Evolutionary conservation across 1,284 basidiomycete species (phyloP), one percentile per base, ranked within the genome.

Genomic region (Apiotrichum siamense): DNA sequence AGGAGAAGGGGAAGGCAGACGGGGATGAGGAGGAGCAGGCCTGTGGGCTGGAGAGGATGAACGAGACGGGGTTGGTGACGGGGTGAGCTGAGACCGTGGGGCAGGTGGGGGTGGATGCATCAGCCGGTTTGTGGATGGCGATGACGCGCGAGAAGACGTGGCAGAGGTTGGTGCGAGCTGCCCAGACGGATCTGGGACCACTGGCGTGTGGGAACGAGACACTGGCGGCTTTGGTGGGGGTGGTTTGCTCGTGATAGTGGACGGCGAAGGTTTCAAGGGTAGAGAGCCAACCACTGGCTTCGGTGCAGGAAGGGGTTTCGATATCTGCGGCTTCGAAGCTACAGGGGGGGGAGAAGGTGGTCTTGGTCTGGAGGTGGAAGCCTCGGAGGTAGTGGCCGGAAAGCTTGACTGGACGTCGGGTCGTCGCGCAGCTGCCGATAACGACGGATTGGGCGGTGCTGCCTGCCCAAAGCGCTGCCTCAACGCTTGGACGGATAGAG

Each of bases 401-500:
- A n/a, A n/a, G n/a, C n/a, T n/a, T n/a, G n/a, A n/a, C n/a, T n/a
- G n/a, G n/a, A n/a, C n/a, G n/a, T n/a, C n/a, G n/a, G n/a, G n/a
- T n/a, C n/a, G n/a, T n/a, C n/a, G n/a, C n/a, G n/a, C n/a, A n/a
- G n/a, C n/a, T n/a, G n/a, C n/a, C n/a, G n/a, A n/a, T 4, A 31
- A 12, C 31, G 20, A 21, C 13, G 42, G 15, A 2, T 18, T 20
- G n/a, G 20, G 18, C 13, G 36, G 7, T 21, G 27, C n/a, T 20
- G 20, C 31, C 18, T 33, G 23, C 23, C 38, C 49, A 40, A 64
- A 67, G 0, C 59, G 44, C 20, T 58, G 60, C 18, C 62, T 43
- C 10, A 67, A 40, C 6, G 62, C 45, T 47, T 56, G 57, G 36
- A 67, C 65, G 2, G 64, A 65, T 6, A 33, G 17, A 0, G 47